Base-by-base conservation (phyloP, 495 filamentous ascomycete species). In the Chaetomidium leptoderma region DNA sequence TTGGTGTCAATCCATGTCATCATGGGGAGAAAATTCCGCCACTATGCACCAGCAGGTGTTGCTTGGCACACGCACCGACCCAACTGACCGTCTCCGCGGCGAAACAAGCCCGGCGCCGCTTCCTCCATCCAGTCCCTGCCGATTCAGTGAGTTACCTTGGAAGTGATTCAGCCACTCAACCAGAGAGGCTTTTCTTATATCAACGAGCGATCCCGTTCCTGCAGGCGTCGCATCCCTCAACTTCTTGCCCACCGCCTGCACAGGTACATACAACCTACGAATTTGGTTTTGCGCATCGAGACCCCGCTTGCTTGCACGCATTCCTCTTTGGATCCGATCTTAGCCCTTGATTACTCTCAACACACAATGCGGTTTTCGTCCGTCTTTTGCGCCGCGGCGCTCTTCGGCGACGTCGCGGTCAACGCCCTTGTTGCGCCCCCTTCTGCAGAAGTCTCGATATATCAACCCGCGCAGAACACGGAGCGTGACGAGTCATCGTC, bases 391-490 rank as follows among this genome's bases (percentile, higher is more conserved):
- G 50, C 53, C 21, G 21, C 52, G 37, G 26, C 57, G 39, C 53
- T 60, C n/a, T 11, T 55, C 51, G 44, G 39, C 47, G 60, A 57
- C 52, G 63, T 48, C 37, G 60, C 60, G 6, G 61, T 49, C 8
- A 17, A 36, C 21, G 63, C 44, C 16, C 33, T 64, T 42, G 51
- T 58, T 42, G 39, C 61, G 19, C 29, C 56, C 9, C 46, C 50
- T 10, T 42, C 50, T 48, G 57, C 44, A 55, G 64, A 60, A 16
- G 19, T 70, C 50, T 67, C 64, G 21, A 54, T 57, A n/a, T 45
- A 61, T 11, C 56, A 70, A 17, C 59, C 60, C 33, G 29, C 54
- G 17, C 58, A 66, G 53, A 48, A 64, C 26, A 32, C 42, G 10
- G 63, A 73, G 45, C 61, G 61, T 6, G 59, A 64, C 59, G 45